Conservation (phyloP, 2,329 filamentous ascomycete species). For the Chaetomiaceae sp. region DNA sequence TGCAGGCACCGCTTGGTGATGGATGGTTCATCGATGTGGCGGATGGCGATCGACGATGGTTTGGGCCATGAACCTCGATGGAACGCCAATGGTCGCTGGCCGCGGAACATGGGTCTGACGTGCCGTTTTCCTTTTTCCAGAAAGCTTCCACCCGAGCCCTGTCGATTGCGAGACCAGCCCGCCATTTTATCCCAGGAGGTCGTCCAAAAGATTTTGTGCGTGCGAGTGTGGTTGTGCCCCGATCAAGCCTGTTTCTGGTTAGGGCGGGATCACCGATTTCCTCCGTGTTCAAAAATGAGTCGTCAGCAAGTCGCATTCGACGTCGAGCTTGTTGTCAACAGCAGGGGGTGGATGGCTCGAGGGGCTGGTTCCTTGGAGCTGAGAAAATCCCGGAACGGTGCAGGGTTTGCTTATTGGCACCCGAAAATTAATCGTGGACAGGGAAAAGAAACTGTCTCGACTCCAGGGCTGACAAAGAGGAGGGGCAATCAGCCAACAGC, state of each 20-base stretch:
- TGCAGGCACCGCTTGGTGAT: not conserved
- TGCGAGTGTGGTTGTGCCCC: conserved; percentile 7
- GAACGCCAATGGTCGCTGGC: conserved; percentile 5
- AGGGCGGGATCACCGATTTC: conserved; percentile 10
- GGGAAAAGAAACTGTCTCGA: not conserved
- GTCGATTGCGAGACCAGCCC: conserved; percentile 6
- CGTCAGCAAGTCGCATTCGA: conserved; percentile 2
- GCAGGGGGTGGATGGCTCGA: conserved; percentile 9
- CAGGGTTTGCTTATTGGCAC: conserved; percentile 10
- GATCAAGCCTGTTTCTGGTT: conserved; percentile 10
- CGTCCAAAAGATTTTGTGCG: conserved; percentile 12
- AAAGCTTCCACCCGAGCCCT: conserved; percentile 5
- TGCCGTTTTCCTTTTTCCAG: conserved; percentile 14
- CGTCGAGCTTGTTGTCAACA: conserved; percentile 1
- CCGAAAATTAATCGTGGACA: conserved; percentile 16
- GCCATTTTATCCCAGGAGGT: conserved; percentile 11
- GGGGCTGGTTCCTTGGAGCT: not conserved
- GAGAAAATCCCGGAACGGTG: not conserved
- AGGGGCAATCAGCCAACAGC: conserved; percentile 14
- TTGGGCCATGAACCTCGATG: conserved; percentile 1
- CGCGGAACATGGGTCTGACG: conserved; percentile 9
- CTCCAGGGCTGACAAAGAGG: conserved; percentile 8
- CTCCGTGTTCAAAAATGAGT: not conserved
- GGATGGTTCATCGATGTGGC: not conserved
- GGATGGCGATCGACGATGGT: conserved; percentile 14